A percentile compares a stretch with the other conserved stretches of the same genome.
Evolutionary conservation across 371 early-diverging fungal genomes (phyloP).

Genomic region (Conidiobolus incongruus): DNA sequence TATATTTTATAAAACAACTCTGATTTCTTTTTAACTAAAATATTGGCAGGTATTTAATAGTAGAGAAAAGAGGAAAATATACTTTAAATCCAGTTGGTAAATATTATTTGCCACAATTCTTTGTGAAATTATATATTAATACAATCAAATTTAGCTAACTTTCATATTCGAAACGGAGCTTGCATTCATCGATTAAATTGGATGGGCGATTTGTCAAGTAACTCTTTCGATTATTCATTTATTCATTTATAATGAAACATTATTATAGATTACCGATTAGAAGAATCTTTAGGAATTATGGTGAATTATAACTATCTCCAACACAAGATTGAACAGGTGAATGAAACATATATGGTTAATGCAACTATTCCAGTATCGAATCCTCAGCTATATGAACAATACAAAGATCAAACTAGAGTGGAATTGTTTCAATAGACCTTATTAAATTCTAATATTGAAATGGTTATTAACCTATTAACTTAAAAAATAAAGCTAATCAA

Average conservation of each 20-base stretch:
- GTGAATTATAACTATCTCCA: constrained; percentile 57
- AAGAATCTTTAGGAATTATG: constrained; percentile 72
- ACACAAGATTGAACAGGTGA: constrained; percentile 42
- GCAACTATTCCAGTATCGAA: constrained; percentile 28
- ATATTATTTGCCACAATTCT: too few relatives aligned
- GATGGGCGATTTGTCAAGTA: constrained; percentile 45
- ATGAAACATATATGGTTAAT: constrained; percentile 35
- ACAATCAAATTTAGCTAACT: constrained; percentile 25
- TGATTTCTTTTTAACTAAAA: neutral
- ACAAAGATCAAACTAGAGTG: too few relatives aligned
- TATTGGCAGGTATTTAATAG: constrained; percentile 22
- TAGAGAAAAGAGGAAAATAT: constrained; percentile 27
- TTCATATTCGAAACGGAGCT: constrained; percentile 77
- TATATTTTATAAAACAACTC: constrained; percentile 25
- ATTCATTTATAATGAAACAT: too few relatives aligned
- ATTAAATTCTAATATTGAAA: too few relatives aligned
- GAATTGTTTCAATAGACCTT: too few relatives aligned
- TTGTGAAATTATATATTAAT: too few relatives aligned
- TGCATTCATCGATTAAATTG: constrained; percentile 61
- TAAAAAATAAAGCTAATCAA: too few relatives aligned
- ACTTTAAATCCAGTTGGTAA: constrained; percentile 59
- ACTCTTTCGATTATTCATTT: too few relatives aligned
- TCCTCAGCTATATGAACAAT: too few relatives aligned
- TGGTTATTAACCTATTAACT: too few relatives aligned
- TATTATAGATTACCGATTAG: constrained; percentile 36